Evolutionary conservation across 2,329 filamentous ascomycete genomes (phyloP).

Genomic region (Cephalotrichum gorgonifer): DNA sequence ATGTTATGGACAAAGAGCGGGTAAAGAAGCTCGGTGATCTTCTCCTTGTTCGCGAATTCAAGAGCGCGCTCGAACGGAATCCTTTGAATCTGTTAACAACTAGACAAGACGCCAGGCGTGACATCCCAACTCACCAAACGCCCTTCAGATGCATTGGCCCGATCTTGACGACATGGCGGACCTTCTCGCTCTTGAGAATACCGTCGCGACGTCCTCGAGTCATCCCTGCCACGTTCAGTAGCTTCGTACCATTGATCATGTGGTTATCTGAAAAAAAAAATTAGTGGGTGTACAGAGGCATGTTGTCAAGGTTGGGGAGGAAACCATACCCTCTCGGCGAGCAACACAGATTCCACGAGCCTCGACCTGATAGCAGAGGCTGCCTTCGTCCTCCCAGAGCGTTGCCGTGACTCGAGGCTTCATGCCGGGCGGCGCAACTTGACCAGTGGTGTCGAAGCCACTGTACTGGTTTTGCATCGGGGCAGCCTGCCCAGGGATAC

Average conservation of each 20-base stretch:
- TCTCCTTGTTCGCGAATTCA: slow-evolving; percentile 98
- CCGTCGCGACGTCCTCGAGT: slow-evolving; percentile 90
- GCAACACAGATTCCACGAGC: slow-evolving; percentile 94
- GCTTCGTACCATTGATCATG: slow-evolving; percentile 98
- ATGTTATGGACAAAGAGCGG: slow-evolving; percentile 98
- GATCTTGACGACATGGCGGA: slow-evolving; percentile 95
- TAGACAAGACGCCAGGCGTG: neutral
- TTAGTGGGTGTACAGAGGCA: no score
- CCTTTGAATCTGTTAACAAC: slow-evolving; percentile 37
- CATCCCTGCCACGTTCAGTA: slow-evolving; percentile 96
- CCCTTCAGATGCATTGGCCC: slow-evolving; percentile 98
- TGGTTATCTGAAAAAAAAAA: slow-evolving; percentile 97
- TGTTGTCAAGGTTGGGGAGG: neutral
- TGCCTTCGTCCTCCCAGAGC: slow-evolving; percentile 96
- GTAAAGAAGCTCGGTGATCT: slow-evolving; percentile 92
- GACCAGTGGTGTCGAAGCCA: slow-evolving; percentile 74
- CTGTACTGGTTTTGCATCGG: slow-evolving; percentile 46
- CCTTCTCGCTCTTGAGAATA: slow-evolving; percentile 95
- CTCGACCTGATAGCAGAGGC: slow-evolving; percentile 94
- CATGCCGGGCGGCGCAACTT: slow-evolving; percentile 84
- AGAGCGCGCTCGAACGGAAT: slow-evolving; percentile 97
- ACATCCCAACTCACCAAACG: slow-evolving; percentile 63
- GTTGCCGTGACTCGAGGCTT: slow-evolving; percentile 95
- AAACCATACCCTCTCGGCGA: slow-evolving; percentile 67
- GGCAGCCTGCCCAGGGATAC: slow-evolving; percentile 22